Base-by-base conservation (phyloP, 768 basidiomycete genomes). In the Erythrobasidium yunnanense region DNA sequence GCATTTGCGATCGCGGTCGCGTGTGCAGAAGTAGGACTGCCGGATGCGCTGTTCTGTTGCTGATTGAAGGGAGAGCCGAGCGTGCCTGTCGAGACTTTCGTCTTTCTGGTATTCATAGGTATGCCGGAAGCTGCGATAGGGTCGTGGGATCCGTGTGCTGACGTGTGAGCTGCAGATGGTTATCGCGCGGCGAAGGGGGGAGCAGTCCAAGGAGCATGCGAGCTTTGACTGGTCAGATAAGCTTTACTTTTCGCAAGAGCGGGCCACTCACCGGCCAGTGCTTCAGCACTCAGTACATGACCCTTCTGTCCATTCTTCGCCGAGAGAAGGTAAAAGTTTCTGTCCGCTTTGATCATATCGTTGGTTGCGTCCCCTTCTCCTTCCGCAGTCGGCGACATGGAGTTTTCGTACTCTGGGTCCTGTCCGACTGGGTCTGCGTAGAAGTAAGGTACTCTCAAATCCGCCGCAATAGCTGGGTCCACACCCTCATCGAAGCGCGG, bases 51-150 rank as follows among this genome's bases (percentile, higher is more conserved):
- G 47, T 46, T 58, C 27, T 58, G 56, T 13, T 58, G 35, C 27
- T 63, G 23, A 23, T 25, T 38, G 32, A 63, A 63, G 33, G 60
- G 60, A 7, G 60, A 63, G 25, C 60, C 60, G 29, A 63, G 60
- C 46, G 60, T 51, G 22, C 6, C 29, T 23, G 60, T 32, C 2
- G 60, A 50, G 20, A 63, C 60, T 13, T 51, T 51, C 11, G 4
- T 38, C 11, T 27, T 38, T 25, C 32, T 22, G 8, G 56, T 25
- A 6, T 23, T 7, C 42, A 22, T 8, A 23, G 15, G 54, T 55
- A 55, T 13, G 18, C 25, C 8, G 27, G 8, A 13, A 11, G 54
- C 29, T 55, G 54, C 17, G 11, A 30, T 55, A 7, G 27, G 38
- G 47, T 58, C 34, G 45, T 58, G 45, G 18, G 29, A 27, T 46